Evolutionary conservation across 306 rosid species (phyloP), one percentile per base, ranked within the genome.

Genomic region (Lupinus albus): DNA sequence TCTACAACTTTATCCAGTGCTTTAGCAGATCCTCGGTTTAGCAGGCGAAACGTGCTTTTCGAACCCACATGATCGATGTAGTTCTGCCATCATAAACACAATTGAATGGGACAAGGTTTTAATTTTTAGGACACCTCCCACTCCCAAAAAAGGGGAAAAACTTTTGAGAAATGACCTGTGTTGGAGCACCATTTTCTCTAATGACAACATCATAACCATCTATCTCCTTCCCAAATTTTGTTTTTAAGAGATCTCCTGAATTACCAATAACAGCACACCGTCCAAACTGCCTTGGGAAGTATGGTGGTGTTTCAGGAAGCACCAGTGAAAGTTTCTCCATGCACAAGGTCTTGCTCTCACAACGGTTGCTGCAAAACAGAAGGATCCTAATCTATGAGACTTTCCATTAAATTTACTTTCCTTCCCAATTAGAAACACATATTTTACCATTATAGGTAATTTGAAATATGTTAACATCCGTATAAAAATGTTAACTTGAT

Each of bases 251-350:
- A 83, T 94, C 99, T 61, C 99, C 97, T 0, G 99, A 94, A 78
- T 94, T 94, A 56, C 99, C 96, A 71, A 94, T 91, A 53, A 94
- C 99, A 72, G 99, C 97, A 74, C 97, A 93, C n/a, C 84, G 91
- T 59, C 84, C 95, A 82, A 82, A 94, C 80, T 90, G 93, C 73
- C 70, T 68, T 21, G 99, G 99, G 72, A 81, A 71, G 83, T 88
- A 94, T 47, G 97, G 96, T 33, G 97, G 97, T 21, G 80, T 76
- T 68, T 88, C 89, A 21, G 97, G 99, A 60, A 94, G 96, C 61
- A 94, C 99, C 38, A 93, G 82, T 41, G 97, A 86, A 80, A 90
- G 97, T 67, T 90, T 90, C 80, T 93, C 97, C 77, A 78, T 21
- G 71, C 99, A 93, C 74, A 88, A 75, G 50, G 86, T 83, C 81